Percentiles rank a stretch among this genome's conserved stretches.
Conservation (phyloP, 2,329 filamentous ascomycete species). For the Alternaria metachromatica region DNA sequence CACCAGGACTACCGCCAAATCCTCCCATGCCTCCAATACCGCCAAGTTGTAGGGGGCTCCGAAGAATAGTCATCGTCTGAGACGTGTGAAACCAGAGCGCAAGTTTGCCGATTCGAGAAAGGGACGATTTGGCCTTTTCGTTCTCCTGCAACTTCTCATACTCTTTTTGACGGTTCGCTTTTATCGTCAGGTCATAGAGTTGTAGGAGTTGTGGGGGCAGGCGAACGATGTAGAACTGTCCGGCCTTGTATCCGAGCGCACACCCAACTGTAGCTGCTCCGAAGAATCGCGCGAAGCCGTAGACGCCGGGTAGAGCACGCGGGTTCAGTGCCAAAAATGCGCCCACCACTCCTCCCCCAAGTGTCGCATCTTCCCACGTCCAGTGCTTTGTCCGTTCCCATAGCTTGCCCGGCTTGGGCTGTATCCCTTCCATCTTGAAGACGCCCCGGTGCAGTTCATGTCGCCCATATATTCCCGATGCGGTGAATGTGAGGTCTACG, state of each 20-base stretch:
- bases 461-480: conserved; percentile 15
- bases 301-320: conserved; percentile 22
- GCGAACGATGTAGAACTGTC: background rate
- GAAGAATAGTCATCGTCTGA: background rate
- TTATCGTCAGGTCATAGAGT: too few relatives aligned
- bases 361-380: conserved; percentile 21
- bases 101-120: conserved; percentile 19
- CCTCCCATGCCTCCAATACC: background rate
- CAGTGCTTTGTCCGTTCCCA: conserved; percentile 30
- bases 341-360: conserved; percentile 23
- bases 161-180: background rate
- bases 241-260: conserved; percentile 13
- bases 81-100: conserved; percentile 15
- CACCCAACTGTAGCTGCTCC: conserved; percentile 24
- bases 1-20: background rate
- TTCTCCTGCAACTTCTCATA: conserved; percentile 18
- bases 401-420: conserved; percentile 23
- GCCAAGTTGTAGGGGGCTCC: conserved; percentile 5
- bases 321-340: conserved; percentile 20
- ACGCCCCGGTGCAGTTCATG: conserved; percentile 26
- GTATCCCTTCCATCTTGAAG: conserved; percentile 25
- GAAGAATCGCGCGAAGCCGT: conserved; percentile 24
- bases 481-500: conserved; percentile 12
- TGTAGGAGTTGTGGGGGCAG: conserved; percentile 1
- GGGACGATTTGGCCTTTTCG: conserved; percentile 13